Conservation (phyloP, 805 yeast species). For the Candida boidinii region DNA sequence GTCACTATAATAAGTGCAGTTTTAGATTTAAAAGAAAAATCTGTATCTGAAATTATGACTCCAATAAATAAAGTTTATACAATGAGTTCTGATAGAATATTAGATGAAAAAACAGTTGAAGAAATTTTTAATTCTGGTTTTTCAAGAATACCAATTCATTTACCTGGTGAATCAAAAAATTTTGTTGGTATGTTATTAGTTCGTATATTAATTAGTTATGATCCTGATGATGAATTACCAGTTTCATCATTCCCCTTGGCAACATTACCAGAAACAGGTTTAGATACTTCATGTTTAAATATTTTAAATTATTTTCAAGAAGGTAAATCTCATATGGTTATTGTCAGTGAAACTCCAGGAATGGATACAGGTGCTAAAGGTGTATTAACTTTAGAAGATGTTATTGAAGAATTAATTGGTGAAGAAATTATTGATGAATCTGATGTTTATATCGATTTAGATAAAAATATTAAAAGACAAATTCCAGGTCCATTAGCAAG, state of each 20-base stretch:
- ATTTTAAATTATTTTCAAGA: constrained; percentile 94
- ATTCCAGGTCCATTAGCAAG: constrained; percentile 71
- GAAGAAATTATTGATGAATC: constrained; percentile 96
- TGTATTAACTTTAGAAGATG: constrained; percentile 89
- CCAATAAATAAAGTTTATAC: constrained; percentile 88
- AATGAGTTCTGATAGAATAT: constrained; percentile 70
- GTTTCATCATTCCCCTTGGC: constrained; percentile 93
- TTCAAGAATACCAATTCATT: constrained; percentile 88
- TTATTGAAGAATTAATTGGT: constrained; percentile 95
- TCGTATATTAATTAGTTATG: constrained; percentile 86
- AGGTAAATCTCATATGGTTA: constrained; percentile 96
- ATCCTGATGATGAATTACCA: constrained; percentile 92
- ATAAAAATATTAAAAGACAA: constrained; percentile 72
- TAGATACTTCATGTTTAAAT: constrained; percentile 87
- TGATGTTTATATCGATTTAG: constrained; percentile 88
- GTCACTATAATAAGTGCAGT: constrained; percentile 94
- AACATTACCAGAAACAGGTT: constrained; percentile 89
- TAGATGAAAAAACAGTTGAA: constrained; percentile 80
- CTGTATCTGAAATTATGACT: constrained; percentile 84
- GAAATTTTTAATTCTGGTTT: constrained; percentile 91
- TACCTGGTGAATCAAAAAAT: constrained; percentile 82
- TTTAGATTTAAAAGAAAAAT: constrained; percentile 85
- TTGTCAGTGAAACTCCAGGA: constrained; percentile 84
- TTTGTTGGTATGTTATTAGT: constrained; percentile 94
- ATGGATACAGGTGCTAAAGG: constrained; percentile 74